phyloP scores from a whole-genome alignment of 768 basidiomycete species.

The Tulasnella sp. region DNA sequence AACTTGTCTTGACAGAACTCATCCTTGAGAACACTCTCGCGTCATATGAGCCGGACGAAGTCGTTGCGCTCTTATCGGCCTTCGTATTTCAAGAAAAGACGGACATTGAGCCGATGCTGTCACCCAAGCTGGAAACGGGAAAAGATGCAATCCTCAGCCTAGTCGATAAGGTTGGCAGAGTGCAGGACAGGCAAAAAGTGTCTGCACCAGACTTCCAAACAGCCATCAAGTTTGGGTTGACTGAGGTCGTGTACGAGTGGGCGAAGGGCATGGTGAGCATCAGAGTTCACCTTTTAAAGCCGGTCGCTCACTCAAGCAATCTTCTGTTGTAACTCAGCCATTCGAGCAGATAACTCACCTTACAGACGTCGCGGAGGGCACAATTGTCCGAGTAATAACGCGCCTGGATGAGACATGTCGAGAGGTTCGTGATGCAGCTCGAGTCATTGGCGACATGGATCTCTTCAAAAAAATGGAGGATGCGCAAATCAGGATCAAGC shows the following conservation, averaged over 20 bases:
- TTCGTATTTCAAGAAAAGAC: slow-evolving; percentile 99
- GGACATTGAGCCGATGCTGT: slow-evolving; percentile 72
- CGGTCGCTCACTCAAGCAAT: background rate
- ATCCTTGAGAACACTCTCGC: slow-evolving; percentile 93
- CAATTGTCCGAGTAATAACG: slow-evolving; percentile 92
- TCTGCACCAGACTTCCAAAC: slow-evolving; percentile 65
- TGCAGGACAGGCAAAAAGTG: slow-evolving; percentile 76
- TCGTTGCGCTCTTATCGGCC: slow-evolving; percentile 88
- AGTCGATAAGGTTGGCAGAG: slow-evolving; percentile 60
- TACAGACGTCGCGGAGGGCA: slow-evolving; percentile 94
- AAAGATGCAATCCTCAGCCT: slow-evolving; percentile 66
- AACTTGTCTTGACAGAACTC: slow-evolving; percentile 90
- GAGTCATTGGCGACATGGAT: slow-evolving; percentile 92
- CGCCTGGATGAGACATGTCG: slow-evolving; percentile 93
- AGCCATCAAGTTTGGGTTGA: slow-evolving; percentile 77
- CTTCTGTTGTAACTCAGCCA: slow-evolving; percentile 41
- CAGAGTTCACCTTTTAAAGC: background rate
- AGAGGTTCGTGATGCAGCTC: slow-evolving; percentile 92
- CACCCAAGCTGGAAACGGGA: slow-evolving; percentile 69
- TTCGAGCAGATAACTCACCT: slow-evolving; percentile 88
- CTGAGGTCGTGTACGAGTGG: slow-evolving; percentile 99
- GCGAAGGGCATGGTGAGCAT: slow-evolving; percentile 80
- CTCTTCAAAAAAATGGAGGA: slow-evolving; percentile 98
- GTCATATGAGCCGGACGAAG: slow-evolving; percentile 85
- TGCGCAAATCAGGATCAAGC: slow-evolving; percentile 82